These are phyloP conservation scores for Lactifluus piperatus DNA, from an alignment of 768 basidiomycete species.

Conservation along the genomic window DNA sequence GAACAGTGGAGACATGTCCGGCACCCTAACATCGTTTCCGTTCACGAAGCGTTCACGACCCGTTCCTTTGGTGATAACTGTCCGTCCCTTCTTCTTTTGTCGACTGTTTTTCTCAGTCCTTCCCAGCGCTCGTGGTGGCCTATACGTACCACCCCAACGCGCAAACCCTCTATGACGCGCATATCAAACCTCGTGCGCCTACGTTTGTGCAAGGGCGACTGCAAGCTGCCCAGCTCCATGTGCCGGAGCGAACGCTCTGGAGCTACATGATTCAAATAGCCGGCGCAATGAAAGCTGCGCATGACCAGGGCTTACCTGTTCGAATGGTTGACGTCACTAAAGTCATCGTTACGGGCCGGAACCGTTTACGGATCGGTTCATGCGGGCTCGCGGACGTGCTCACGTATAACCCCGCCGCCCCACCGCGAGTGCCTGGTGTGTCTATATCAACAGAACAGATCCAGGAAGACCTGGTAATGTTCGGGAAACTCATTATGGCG, in stretches of 20 bases:
- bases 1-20: constrained; percentile 79
- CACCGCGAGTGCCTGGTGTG: background rate
- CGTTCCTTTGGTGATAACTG: constrained; percentile 88
- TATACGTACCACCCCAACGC: constrained; percentile 86
- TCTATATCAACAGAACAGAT: constrained; percentile 37
- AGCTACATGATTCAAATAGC: constrained; percentile 87
- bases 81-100: constrained; percentile 33
- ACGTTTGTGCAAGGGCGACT: constrained; percentile 31
- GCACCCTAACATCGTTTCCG: constrained; percentile 77
- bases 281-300: constrained; percentile 77
- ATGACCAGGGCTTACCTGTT: constrained; percentile 72
- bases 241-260: constrained; percentile 85
- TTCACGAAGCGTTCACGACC: constrained; percentile 94
- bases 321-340: constrained; percentile 81
- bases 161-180: constrained; percentile 69
- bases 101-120: constrained; percentile 6
- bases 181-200: constrained; percentile 52
- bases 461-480: constrained; percentile 82
- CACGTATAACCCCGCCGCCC: constrained; percentile 46
- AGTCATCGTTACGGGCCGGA: constrained; percentile 81
- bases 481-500: constrained; percentile 76
- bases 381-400: constrained; percentile 86
- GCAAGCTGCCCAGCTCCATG: constrained; percentile 27
- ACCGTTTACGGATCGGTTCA: constrained; percentile 80
- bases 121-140: constrained; percentile 77